These are phyloP conservation scores for Cordyceps pruinosa DNA, from an alignment of 2,329 filamentous ascomycete genomes.

Conservation along the genomic window DNA sequence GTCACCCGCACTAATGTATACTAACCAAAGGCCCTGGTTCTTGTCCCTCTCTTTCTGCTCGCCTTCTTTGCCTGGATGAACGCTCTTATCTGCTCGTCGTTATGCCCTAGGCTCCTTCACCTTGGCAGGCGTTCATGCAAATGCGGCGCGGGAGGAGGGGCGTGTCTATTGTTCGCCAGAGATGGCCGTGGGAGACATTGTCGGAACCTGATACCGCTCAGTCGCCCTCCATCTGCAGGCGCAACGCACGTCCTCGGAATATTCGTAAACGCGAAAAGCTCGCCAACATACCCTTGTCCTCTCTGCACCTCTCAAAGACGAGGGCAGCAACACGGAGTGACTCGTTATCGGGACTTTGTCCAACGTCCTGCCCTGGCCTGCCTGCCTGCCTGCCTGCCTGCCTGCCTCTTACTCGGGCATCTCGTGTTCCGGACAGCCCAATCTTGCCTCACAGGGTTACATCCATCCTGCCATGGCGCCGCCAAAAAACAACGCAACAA, in stretches of 20 bases:
- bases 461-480: background rate
- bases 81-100: background rate
- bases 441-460: background rate
- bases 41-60: background rate
- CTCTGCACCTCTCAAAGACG: no score
- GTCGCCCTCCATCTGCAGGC: background rate
- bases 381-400: no score
- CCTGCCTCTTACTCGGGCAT: background rate
- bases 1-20: background rate
- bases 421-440: background rate
- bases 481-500: slow-evolving; percentile 1
- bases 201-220: background rate
- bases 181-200: background rate
- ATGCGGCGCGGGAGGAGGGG: background rate
- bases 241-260: background rate
- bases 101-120: background rate
- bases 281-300: background rate
- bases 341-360: no score
- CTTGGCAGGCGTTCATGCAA: background rate
- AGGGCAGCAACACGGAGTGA: no score
- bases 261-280: background rate
- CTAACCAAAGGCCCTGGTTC: background rate
- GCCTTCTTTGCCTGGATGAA: background rate
- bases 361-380: no score
- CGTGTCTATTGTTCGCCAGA: background rate